Evolutionary conservation across 306 rosid species (phyloP), one percentile per base, ranked within the genome.

Genomic region (Prunus mume): DNA sequence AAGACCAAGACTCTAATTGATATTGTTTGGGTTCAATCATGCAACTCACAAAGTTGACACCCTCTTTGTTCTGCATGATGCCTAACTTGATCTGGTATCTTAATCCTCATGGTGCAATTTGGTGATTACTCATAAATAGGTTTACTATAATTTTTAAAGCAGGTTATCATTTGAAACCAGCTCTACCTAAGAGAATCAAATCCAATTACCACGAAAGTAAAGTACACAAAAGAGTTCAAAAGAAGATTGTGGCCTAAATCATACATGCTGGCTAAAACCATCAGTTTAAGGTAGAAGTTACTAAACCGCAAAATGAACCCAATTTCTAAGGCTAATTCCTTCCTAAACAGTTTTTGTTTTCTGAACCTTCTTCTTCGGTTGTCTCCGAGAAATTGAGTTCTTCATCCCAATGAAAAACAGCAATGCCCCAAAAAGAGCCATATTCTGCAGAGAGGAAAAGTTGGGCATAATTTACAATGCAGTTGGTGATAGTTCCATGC

Each of bases 371-470:
- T 88, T 91, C 87, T 83, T 91, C 65, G 75, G 72, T 46, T 78
- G 90, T 51, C 20, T 51, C 17, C 9, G 9, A 51, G 20, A 19
- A 51, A 76, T 81, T 19, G 87, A 80, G 80, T 74, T 85, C 56
- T 88, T 92, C 97, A 88, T 90, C 73, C 89, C 95, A 69, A 85
- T 63, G 65, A 92, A 92, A 77, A 87, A 85, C 84, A 90, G 73
- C 75, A 92, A 72, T 32, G 94, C 91, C 50, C 97, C 93, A 6
- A 77, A 80, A 65, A 89, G 88, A 49, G 90, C 90, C 89, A 85
- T 69, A 67, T 89, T 83, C 91, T 91, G 92, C 86, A 79, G 80
- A 60, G 50, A 3, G 12, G 65, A 74, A 65, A 65, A 43, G 54
- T 38, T 6, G 9, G 43, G 43, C 43, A 38, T 4, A 6, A 38